phyloP scores from a whole-genome alignment of 345 rosid species.

The Luvunga scandens region DNA sequence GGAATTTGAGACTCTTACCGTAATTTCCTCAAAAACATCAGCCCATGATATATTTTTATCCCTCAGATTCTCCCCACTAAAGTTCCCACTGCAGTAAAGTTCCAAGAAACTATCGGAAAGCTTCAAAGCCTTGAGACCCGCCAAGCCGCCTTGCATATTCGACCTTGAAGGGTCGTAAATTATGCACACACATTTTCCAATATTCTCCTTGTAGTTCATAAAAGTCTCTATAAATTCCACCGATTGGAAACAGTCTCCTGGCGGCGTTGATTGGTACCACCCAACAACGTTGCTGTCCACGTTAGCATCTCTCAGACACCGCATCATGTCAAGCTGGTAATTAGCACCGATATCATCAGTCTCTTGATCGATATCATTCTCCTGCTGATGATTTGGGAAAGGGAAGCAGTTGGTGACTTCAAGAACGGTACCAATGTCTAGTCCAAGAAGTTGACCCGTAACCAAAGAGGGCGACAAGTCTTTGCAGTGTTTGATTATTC shows the following conservation, averaged over 20 bases:
- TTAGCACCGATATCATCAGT: constrained; percentile 94
- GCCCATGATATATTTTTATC: constrained; percentile 97
- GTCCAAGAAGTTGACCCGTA: constrained; percentile 93
- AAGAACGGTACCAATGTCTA: constrained; percentile 97
- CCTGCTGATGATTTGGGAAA: constrained; percentile 89
- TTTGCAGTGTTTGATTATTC: constrained; percentile 96
- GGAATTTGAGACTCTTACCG: constrained; percentile 98
- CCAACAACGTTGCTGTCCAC: constrained; percentile 98
- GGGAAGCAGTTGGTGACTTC: constrained; percentile 99
- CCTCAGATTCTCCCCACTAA: constrained; percentile 94
- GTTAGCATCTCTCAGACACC: constrained; percentile 92
- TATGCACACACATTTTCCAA: constrained; percentile 89
- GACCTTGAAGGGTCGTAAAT: constrained; percentile 95
- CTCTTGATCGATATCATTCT: constrained; percentile 56
- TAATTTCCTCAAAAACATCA: constrained; percentile 97
- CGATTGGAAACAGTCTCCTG: constrained; percentile 73
- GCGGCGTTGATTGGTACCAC: constrained; percentile 95
- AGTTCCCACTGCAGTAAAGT: constrained; percentile 59
- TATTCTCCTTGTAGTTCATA: constrained; percentile 97
- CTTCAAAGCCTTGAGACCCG: constrained; percentile 87
- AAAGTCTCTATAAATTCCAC: constrained; percentile 94
- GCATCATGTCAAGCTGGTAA: constrained; percentile 99
- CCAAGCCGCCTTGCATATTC: constrained; percentile 67
- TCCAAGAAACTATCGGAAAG: constrained; percentile 98
- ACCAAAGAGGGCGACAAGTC: constrained; percentile 88